Conservation (phyloP, 2,329 filamentous ascomycete species). For the Harringtonia lauricola region DNA sequence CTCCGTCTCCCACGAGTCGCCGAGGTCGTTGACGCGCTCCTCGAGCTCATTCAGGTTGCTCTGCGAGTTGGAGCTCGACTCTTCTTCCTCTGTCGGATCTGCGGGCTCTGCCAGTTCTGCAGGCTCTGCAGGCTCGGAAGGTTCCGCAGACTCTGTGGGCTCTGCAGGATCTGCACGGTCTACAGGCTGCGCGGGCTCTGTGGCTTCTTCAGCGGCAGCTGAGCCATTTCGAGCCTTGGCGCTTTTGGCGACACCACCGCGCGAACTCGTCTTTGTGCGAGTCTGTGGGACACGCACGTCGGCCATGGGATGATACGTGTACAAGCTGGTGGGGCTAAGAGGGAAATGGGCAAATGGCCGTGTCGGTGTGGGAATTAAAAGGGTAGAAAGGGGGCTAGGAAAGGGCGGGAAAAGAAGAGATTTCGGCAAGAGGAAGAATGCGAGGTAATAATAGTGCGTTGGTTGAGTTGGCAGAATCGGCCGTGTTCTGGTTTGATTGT, state of each 20-base stretch:
- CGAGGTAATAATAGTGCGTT: too few species aligned
- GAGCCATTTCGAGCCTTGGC: not conserved
- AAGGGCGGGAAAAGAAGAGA: not conserved
- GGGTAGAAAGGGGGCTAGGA: not conserved
- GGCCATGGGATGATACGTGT: not conserved
- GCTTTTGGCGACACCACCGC: not conserved
- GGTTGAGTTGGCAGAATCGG: too few species aligned
- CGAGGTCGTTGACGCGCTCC: slow-evolving; percentile 38
- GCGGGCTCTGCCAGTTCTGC: too few species aligned
- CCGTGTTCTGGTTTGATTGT: too few species aligned
- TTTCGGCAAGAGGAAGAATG: not conserved
- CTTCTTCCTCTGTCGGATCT: not conserved
- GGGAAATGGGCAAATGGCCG: not conserved
- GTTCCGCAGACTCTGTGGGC: too few species aligned
- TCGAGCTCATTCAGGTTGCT: slow-evolving; percentile 30
- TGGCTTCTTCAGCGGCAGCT: not conserved
- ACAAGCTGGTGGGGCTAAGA: not conserved
- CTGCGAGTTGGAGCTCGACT: not conserved
- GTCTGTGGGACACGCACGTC: not conserved
- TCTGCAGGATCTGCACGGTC: too few species aligned
- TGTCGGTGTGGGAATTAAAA: not conserved
- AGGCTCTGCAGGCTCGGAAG: too few species aligned
- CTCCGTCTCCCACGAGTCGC: slow-evolving; percentile 51
- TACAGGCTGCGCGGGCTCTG: too few species aligned
- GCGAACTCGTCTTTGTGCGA: not conserved